Base-by-base conservation (phyloP, 805 yeast species). In the Lachancea fermentati region DNA sequence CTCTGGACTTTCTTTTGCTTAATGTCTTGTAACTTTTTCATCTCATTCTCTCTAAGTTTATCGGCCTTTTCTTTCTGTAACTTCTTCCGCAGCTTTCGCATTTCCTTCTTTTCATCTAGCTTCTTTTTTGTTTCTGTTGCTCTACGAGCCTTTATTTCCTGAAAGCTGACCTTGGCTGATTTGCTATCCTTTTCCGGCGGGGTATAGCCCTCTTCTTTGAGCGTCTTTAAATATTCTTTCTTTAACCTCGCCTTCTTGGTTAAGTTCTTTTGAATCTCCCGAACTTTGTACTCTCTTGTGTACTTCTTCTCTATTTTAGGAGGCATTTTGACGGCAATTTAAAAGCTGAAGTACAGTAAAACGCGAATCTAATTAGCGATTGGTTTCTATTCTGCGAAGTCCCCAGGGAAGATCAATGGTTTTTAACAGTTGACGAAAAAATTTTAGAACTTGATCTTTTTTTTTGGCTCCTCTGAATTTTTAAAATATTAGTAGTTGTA, bases 231-330 rank as follows among this genome's bases (percentile, higher is more conserved):
- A 56, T 89, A 89, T 36, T 76, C 79, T 60, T 81, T 85, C 67
- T 86, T 77, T 49, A 89, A 72, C 52, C 93, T 73, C 11, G 96
- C 85, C 46, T 87, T 75, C 55, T 87, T 94, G 0, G 76, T 73
- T 48, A 89, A 72, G 9, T 93, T 81, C 54, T 73, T 75, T 52
- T 82, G 81, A 53, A 89, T 89, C 45, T 87, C 96, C 40, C 75
- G 72, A 13, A 66, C 69, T 55, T 53, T 52, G 46, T 53, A 51
- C 32, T 58, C 66, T 41, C 55, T 67, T 41, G 65, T 68, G 46
- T 65, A 62, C 49, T 68, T 68, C 42, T 63, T 62, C 32, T 40
- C 35, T n/a, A 40, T 18, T 18, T 36, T 30, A 8, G 43, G 43
- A 4, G 36, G 22, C 43, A 40, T 40, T n/a, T 13, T 37, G 11